phyloP scores from a whole-genome alignment of 495 filamentous ascomycete species.

The Diplogelasinospora grovesii region DNA sequence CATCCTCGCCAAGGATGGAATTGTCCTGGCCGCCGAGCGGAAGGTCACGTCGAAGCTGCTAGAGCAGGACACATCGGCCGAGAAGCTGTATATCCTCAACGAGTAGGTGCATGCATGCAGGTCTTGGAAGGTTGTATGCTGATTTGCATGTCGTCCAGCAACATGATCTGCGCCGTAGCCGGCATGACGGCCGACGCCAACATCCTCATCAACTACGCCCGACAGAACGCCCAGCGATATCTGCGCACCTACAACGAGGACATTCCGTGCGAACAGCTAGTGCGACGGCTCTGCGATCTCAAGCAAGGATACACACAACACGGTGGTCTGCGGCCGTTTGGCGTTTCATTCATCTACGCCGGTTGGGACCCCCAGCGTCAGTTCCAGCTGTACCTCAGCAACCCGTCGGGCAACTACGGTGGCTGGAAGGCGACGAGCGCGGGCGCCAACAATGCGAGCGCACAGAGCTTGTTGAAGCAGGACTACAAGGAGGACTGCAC shows the following conservation, averaged over 20 bases:
- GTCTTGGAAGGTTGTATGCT: neutral
- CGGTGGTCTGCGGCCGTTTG: constrained; percentile 93
- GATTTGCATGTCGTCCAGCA: constrained; percentile 55
- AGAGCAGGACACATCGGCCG: constrained; percentile 97
- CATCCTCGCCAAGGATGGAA: constrained; percentile 95
- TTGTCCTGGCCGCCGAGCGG: constrained; percentile 96
- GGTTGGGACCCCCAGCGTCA: constrained; percentile 91
- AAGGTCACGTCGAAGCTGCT: constrained; percentile 99
- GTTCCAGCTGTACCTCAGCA: constrained; percentile 99
- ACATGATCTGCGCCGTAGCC: constrained; percentile 99
- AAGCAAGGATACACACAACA: constrained; percentile 99
- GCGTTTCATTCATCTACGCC: constrained; percentile 99
- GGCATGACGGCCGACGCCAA: constrained; percentile 99
- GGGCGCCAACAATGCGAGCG: constrained; percentile 95
- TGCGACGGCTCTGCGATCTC: constrained; percentile 91
- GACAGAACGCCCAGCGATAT: constrained; percentile 91
- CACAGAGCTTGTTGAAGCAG: constrained; percentile 96
- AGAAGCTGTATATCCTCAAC: constrained; percentile 99
- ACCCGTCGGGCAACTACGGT: constrained; percentile 98
- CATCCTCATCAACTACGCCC: constrained; percentile 99
- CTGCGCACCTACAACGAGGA: constrained; percentile 99
- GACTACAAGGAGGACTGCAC: constrained; percentile 98
- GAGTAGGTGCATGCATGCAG: constrained; percentile 65
- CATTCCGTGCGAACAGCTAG: constrained; percentile 98
- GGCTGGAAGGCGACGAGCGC: constrained; percentile 99